phyloP scores from a whole-genome alignment of 2,329 filamentous ascomycete genomes.

The Camillea tinctor region DNA sequence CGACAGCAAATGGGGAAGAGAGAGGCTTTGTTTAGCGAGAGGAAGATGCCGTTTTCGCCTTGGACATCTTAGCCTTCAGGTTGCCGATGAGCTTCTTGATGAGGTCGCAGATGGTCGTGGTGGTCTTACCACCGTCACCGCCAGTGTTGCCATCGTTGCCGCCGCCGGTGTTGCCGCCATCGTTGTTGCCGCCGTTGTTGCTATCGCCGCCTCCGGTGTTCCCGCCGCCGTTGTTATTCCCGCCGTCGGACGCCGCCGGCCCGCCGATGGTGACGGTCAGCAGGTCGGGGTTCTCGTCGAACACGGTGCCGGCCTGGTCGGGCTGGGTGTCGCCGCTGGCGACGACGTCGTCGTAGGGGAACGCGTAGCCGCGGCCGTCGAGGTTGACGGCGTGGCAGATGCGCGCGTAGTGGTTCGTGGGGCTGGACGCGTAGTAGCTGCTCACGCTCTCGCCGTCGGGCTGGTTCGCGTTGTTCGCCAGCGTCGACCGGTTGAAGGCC shows the following conservation, averaged over 20 bases:
- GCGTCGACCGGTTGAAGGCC: constrained; percentile 71
- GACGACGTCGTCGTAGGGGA: constrained; percentile 69
- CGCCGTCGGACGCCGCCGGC: constrained; percentile 1
- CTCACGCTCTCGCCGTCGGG: constrained; percentile 49
- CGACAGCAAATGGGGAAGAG: too few relatives aligned
- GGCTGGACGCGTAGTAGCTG: constrained; percentile 51
- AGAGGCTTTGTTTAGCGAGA: neutral
- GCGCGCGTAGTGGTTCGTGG: constrained; percentile 67
- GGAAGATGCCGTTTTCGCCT: neutral
- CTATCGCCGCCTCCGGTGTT: neutral
- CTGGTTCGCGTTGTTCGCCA: constrained; percentile 53
- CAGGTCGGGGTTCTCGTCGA: constrained; percentile 52
- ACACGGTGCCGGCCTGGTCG: constrained; percentile 64
- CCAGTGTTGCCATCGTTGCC: neutral
- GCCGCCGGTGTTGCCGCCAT: neutral
- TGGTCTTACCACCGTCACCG: neutral
- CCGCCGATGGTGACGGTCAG: constrained; percentile 59
- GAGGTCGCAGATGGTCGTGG: neutral
- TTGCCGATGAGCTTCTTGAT: neutral
- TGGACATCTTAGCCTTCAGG: neutral
- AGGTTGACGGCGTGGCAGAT: constrained; percentile 61
- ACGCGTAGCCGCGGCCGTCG: constrained; percentile 64
- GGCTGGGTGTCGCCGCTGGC: constrained; percentile 43
- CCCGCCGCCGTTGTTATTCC: neutral
- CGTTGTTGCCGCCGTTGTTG: neutral